phyloP scores from a whole-genome alignment of 257 asterid genomes.

The Eucommia ulmoides region DNA sequence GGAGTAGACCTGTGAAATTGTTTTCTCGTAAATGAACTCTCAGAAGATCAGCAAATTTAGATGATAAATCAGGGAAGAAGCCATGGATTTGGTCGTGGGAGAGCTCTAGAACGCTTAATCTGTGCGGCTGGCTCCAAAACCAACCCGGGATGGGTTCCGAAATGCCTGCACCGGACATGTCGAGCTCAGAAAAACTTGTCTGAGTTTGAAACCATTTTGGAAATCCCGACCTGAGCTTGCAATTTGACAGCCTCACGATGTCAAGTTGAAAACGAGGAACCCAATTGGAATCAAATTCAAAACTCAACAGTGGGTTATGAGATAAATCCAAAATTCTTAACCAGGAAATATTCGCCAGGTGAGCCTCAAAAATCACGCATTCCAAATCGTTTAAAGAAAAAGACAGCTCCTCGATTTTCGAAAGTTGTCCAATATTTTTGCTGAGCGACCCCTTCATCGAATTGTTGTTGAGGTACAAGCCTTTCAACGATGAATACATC shows the following conservation, averaged over 20 bases:
- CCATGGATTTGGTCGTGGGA: constrained; percentile 1
- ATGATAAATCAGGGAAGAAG: not conserved
- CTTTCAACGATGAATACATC: too few relatives aligned
- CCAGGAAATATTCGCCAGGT: not conserved
- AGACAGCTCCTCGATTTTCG: not conserved
- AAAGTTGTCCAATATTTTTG: not conserved
- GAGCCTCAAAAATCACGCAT: not conserved
- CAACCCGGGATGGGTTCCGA: not conserved
- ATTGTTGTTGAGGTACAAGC: too few relatives aligned
- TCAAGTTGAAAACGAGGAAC: not conserved
- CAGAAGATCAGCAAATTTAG: not conserved
- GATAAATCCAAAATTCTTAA: not conserved
- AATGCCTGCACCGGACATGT: not conserved
- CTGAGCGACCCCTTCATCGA: too few relatives aligned
- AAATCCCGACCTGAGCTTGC: not conserved
- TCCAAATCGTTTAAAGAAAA: not conserved
- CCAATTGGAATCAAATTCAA: not conserved
- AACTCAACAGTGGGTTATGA: not conserved
- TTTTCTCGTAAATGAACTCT: not conserved
- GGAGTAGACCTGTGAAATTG: not conserved
- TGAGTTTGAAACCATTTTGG: not conserved
- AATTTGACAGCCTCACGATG: not conserved
- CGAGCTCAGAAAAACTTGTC: not conserved
- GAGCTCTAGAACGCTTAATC: not conserved
- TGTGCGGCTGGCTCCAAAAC: not conserved